Conservation (phyloP, 306 rosid genomes). For the Dryas alaskensis region DNA sequence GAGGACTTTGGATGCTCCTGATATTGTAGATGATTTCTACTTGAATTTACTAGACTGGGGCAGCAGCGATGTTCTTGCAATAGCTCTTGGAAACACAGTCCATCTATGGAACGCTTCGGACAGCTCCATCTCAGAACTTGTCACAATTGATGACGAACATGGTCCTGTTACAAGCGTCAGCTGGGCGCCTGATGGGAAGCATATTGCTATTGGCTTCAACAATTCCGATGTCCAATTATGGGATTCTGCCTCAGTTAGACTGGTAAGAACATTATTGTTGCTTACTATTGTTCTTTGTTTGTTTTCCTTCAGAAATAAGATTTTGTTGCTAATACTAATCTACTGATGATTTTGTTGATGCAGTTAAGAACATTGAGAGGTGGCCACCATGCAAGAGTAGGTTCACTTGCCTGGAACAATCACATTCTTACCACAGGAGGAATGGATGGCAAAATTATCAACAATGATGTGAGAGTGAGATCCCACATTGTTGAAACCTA, state of each 20-base stretch:
- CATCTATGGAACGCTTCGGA: constrained; percentile 60
- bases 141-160: constrained; percentile 50
- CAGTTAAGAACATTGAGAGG: constrained; percentile 48
- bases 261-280: constrained; percentile 29
- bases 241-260: constrained; percentile 46
- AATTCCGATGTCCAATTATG: constrained; percentile 66
- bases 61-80: constrained; percentile 41
- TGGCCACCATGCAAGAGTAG: constrained; percentile 51
- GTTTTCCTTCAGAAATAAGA: not conserved
- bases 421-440: constrained; percentile 64
- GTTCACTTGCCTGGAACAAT: constrained; percentile 62
- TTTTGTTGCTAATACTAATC: not conserved
- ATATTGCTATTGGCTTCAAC: constrained; percentile 61
- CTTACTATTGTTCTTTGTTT: not conserved
- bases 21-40: constrained; percentile 54
- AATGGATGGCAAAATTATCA: constrained; percentile 48
- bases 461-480: constrained; percentile 59
- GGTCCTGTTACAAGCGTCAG: constrained; percentile 50
- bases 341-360: constrained; percentile 8
- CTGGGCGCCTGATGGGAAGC: constrained; percentile 75
- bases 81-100: constrained; percentile 57
- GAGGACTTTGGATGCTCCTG: constrained; percentile 69
- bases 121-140: constrained; percentile 51
- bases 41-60: constrained; percentile 71
- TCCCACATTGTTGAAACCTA: constrained; percentile 53